Base-by-base conservation (phyloP, 1,284 basidiomycete genomes). In the Apiotrichum gracile region DNA sequence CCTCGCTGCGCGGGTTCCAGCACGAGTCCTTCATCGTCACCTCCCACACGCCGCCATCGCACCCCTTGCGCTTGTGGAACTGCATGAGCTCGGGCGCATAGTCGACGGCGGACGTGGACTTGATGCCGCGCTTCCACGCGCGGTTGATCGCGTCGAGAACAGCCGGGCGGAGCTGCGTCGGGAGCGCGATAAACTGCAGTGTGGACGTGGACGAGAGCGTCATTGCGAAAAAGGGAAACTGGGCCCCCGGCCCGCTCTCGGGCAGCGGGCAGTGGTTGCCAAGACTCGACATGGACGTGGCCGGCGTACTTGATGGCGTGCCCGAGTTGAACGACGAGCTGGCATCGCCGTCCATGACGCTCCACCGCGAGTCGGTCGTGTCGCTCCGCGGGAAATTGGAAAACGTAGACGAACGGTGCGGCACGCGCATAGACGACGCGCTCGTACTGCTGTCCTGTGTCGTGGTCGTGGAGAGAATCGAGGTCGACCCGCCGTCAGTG, bases 1-100 rank as follows among this genome's bases (percentile, higher is more conserved):
- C 71, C 43, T 60, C 57, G 38, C 60, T 67, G 7, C 49, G 54
- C 4, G 71, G 71, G 48, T 68, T 61, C 71, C 71, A 72, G 34
- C 65, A 64, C 33, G 61, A 58, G 13, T 61, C 68, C 57, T 67
- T 72, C 52, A 72, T 34, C 5, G 57, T 62, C 6, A 73, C 57
- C 49, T 73, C 69, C 71, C 71, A 73, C 3, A 73, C 71, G 2
- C 71, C 71, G 7, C 68, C 67, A 24, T 73, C 70, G 49, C 69
- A 69, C 10, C 71, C 71, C 45, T 65, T 67, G 26, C 66, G 61
- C 52, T 64, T 64, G 47, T 70, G 68, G 43, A 55, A 64, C 50
- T 60, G 60, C 69, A 69, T 69, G 47, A 70, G 52, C 43, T 72
- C 71, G 4, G 67, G 60, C 19, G 58, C 52, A 49, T 73, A 73